Percentiles rank a stretch among this genome's conserved stretches.
Evolutionary conservation across 2,329 filamentous ascomycete species (phyloP).

Genomic region (Tolypocladium ophioglossoides): DNA sequence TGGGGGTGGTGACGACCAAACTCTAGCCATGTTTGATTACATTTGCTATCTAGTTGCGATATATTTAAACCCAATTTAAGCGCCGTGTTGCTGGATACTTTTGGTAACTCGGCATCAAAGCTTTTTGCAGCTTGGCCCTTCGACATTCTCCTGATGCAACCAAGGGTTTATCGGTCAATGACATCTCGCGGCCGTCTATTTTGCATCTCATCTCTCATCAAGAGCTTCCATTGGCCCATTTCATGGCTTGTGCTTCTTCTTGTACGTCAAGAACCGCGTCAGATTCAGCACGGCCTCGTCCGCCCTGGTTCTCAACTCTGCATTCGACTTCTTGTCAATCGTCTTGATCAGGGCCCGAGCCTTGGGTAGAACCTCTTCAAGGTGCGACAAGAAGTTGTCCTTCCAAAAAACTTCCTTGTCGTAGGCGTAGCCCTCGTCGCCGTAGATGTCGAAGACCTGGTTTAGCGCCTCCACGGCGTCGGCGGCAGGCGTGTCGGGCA

Average conservation of each 20-base stretch:
- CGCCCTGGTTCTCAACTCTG: slow-evolving; percentile 46
- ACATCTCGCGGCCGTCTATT: background rate
- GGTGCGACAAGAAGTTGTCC: slow-evolving; percentile 45
- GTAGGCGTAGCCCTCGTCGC: slow-evolving; percentile 45
- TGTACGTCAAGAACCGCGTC: slow-evolving; percentile 52
- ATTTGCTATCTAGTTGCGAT: background rate
- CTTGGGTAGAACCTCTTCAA: slow-evolving; percentile 44
- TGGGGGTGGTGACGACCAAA: background rate
- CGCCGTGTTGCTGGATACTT: background rate
- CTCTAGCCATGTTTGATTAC: background rate
- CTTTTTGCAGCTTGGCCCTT: background rate
- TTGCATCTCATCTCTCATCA: background rate
- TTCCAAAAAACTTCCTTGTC: slow-evolving; percentile 56
- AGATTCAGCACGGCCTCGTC: slow-evolving; percentile 54
- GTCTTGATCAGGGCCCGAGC: slow-evolving; percentile 45
- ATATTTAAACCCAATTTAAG: background rate
- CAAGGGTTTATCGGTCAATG: background rate
- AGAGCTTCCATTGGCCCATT: background rate
- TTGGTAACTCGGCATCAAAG: background rate
- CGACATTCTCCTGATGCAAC: background rate
- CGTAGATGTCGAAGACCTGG: slow-evolving; percentile 58
- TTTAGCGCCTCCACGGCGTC: slow-evolving; percentile 55
- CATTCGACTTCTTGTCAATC: slow-evolving; percentile 47
- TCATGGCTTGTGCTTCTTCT: slow-evolving; percentile 42
- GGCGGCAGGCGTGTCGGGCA: slow-evolving; percentile 43